Base-by-base conservation (phyloP, 805 yeast species). In the Sugiyamaella smithiae region DNA sequence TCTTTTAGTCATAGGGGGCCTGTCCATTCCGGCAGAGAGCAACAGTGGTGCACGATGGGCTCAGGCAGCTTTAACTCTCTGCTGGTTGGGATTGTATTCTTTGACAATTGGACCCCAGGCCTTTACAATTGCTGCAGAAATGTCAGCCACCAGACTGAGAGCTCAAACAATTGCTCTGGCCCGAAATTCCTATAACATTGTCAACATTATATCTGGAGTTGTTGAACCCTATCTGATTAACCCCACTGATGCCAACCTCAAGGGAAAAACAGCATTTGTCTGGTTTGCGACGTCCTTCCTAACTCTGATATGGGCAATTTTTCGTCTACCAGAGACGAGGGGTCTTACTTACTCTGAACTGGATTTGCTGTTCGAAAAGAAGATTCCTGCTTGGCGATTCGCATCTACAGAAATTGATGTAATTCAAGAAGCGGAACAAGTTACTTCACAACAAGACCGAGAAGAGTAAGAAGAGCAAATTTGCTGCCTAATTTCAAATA, bases 321-420 rank as follows among this genome's bases (percentile, higher is more conserved):
- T 77, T 62, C 74, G 75, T 35, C 66, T 80, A 45, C 85, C 87
- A 12, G 87, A 81, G 61, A 75, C 82, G 26, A 70, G 70, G 54
- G 75, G 73, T 37, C 71, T 80, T 61, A 77, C 84, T 0, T 78
- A 69, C 59, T 81, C 78, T 41, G 85, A 81, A 59, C 67, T 81
- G 58, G 84, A 80, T 62, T 65, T 67, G 43, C 63, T 81, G 64
- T 81, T 80, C 63, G 69, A 46, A 38, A 46, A 56, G 53, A 52
- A 56, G 43, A 56, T 56, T 46, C 45, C 60, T 5, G 61, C 67
- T 12, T 53, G 64, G 44, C 57, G 61, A 49, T 55, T 61, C 49
- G 22, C 44, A 12, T 7, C 45, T 16, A 51, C 54, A 8, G 29
- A 33, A 24, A 45, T 51, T n/a, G 54, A 51, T 20, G 46, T 51